Evolutionary conservation across 2,329 filamentous ascomycete species (phyloP), one percentile per base, ranked within the genome.

Genomic region (Colletotrichum spaethianum): DNA sequence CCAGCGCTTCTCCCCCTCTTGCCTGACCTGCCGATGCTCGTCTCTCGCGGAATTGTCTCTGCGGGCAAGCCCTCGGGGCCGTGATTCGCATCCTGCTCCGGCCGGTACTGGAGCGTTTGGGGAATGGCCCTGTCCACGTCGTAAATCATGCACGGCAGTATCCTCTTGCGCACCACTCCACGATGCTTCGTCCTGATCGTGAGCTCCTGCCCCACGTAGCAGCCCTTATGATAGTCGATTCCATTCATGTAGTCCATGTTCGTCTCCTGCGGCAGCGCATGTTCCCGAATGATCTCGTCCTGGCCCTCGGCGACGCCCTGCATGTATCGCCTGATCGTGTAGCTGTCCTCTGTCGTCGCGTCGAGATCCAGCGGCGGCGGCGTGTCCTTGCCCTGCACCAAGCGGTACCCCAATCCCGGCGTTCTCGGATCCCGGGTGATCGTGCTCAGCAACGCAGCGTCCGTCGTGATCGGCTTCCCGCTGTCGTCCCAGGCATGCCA

Each of bases 181-280:
- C 93, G 95, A 82, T 99, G 96, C 80, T 95, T 93, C 1, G 96
- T 99, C 52, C 96, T 92, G 75, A 98, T 98, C 1, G 96, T 98
- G 74, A 99, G 88, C 82, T 99, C 96, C 83, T 99, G 96, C 0
- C 96, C 96, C 9, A 98, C 91, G 82, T 99, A 99, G 83, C 96
- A 99, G 9, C 96, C 96, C 84, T 99, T 99, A 79, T 91, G 91
- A 84, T 96, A 99, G 82, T 98, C 94, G 75, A 99, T 92, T 33
- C 91, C 96, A 59, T 90, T 89, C 88, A 94, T 94, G 72, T 94
- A 84, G 82, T 99, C 96, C 80, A 98, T 88, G 80, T 98, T 98
- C 79, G 88, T 92, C 82, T 98, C 96, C 81, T 95, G 92, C 1
- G 96, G 96, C 66, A 99, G 86, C 0, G 94, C 91, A 23, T 88